Evolutionary conservation across 2,329 filamentous ascomycete genomes (phyloP).

Genomic region (Pseudodiploospora longispora): DNA sequence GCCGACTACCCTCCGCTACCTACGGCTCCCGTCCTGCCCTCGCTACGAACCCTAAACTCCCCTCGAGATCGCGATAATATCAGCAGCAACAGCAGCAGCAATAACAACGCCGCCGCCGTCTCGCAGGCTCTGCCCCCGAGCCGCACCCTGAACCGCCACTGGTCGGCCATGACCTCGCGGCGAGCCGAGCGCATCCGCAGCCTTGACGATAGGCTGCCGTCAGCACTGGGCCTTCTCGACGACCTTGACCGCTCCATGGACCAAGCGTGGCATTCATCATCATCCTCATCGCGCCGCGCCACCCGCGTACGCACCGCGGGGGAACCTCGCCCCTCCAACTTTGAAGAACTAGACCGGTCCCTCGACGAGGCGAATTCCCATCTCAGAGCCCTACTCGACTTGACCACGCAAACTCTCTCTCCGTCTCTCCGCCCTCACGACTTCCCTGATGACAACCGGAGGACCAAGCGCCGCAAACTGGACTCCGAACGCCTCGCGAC

Average conservation of each 20-base stretch:
- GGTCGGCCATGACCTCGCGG: slow-evolving; percentile 21
- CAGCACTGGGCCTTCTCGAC: slow-evolving; percentile 9
- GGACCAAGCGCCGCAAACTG: slow-evolving; percentile 61
- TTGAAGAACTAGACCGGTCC: slow-evolving; percentile 30
- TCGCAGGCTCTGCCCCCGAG: slow-evolving; percentile 8
- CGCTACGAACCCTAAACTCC: slow-evolving; percentile 22
- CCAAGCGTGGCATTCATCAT: slow-evolving; percentile 14
- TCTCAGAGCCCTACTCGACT: slow-evolving; percentile 34
- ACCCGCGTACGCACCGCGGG: slow-evolving; percentile 18
- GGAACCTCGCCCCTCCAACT: slow-evolving; percentile 16
- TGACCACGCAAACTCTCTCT: slow-evolving; percentile 26
- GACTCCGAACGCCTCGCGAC: slow-evolving; percentile 51
- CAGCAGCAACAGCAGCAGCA: neutral
- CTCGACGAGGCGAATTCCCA: slow-evolving; percentile 37
- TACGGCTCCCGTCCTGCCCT: slow-evolving; percentile 22
- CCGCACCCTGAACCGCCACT: slow-evolving; percentile 11
- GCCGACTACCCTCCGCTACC: slow-evolving; percentile 26
- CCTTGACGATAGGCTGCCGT: slow-evolving; percentile 20
- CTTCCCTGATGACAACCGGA: slow-evolving; percentile 39
- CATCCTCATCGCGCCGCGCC: slow-evolving; percentile 14
- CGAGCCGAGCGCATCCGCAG: slow-evolving; percentile 29
- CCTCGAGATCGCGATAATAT: slow-evolving; percentile 21
- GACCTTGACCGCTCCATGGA: slow-evolving; percentile 21
- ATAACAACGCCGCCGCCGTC: slow-evolving; percentile 7
- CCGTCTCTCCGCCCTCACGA: slow-evolving; percentile 29